Evolutionary conservation across 2,329 filamentous ascomycete genomes (phyloP), one percentile per base, ranked within the genome.

Genomic region (Fusarium sublunatum): DNA sequence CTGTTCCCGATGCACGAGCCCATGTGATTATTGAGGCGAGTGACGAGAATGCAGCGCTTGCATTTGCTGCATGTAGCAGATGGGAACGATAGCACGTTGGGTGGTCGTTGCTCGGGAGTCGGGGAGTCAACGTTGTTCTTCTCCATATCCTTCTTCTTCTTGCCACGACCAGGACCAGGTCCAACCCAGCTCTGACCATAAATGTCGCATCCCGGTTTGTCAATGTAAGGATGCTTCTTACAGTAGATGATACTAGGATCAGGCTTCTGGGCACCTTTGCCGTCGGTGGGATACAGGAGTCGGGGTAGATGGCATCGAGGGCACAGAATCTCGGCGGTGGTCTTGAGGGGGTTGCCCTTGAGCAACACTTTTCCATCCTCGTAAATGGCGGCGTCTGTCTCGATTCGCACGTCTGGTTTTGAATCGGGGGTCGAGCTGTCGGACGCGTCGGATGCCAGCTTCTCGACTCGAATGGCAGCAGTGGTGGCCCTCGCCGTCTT

Each of bases 151-250:
- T 91, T 92, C 83, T 90, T 92, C 81, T 91, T 91, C 79, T 91
- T 91, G 58, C 90, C 90, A 58, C 89, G 84, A 12, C 87, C 87
- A 22, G 88, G 87, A 1, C 85, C 85, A 22, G 89, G 88, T 15
- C 87, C 88, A 12, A 91, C 88, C 84, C 91, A 93, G 26, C 89
- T 91, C 76, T 93, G 91, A 46, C 90, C 91, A 75, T 93, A 93
- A 64, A 93, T 91, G 75, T 94, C 91, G 77, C 88, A 90, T 58
- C 90, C 90, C 3, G 87, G 82, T 73, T 91, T 88, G 67, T 91
- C 86, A 59, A 92, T 90, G 80, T 90, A 93, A 0, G 91, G 90
- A 59, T 90, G 87, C 65, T 88, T 88, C 76, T 91, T 91, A 83
- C 91, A 94, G 81, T 93, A 93, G 66, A 89, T 86, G 66, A 88